Evolutionary conservation across 768 basidiomycete genomes (phyloP).

Genomic region (Auricularia heimuer): DNA sequence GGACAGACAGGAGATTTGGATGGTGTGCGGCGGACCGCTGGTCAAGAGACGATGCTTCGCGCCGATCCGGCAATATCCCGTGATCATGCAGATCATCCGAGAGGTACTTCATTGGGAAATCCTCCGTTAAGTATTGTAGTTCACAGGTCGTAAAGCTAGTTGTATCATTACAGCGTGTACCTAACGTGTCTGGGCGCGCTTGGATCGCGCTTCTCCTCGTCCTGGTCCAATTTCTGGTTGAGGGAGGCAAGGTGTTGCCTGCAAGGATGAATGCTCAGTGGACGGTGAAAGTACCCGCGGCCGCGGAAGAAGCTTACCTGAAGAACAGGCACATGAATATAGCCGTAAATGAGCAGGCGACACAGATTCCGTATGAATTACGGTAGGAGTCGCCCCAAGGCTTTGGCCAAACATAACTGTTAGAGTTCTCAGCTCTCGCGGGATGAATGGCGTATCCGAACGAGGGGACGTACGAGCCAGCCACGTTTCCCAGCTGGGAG

Average conservation of each 20-base stretch:
- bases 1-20: too few relatives aligned
- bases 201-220: conserved; percentile 22
- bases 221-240: conserved; percentile 31
- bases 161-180: not conserved
- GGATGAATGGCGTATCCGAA: not conserved
- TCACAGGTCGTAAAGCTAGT: not conserved
- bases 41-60: not conserved
- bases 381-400: conserved; percentile 63
- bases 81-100: not conserved
- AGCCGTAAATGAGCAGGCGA: conserved; percentile 33
- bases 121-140: not conserved
- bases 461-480: conserved; percentile 56
- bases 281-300: not conserved
- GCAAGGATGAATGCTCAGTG: not conserved
- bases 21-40: too few relatives aligned
- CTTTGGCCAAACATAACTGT: conserved; percentile 56
- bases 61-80: not conserved
- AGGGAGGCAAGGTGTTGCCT: conserved; percentile 28
- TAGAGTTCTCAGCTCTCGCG: not conserved
- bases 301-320: conserved; percentile 15
- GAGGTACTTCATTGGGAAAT: too few relatives aligned
- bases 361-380: conserved; percentile 65
- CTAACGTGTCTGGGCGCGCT: not conserved
- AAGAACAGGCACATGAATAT: conserved; percentile 44
- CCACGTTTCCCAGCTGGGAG: conserved; percentile 74